Base-by-base conservation (phyloP, 1,284 basidiomycete species). In the Trametes polyzona region DNA sequence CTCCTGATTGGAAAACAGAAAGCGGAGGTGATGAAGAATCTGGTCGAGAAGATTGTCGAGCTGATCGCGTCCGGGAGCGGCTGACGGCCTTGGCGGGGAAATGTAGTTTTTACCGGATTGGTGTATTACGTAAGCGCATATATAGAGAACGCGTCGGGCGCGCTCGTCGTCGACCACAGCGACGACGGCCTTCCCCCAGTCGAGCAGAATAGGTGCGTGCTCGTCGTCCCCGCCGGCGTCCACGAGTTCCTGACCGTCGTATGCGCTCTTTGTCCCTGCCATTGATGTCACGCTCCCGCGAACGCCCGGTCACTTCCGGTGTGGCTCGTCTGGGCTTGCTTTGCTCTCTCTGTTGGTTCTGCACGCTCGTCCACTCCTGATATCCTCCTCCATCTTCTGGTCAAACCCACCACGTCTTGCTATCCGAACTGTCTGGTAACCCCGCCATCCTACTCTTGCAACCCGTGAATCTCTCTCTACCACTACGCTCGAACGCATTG, bases 1-100 rank as follows among this genome's bases (percentile, higher is more conserved):
- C 73, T 95, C 6, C 72, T 74, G 7, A 77, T 84, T n/a, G 88
- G 92, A 0, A 80, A 73, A 63, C 73, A 78, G 65, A 91, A 90
- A 68, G 89, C 86, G 3, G 83, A 88, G 23, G 77, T 87, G 36
- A 86, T 94, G 83, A 82, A 82, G 68, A 71, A 70, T 41, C 72
- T 94, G 41, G 88, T 93, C 12, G 82, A 83, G 56, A 77, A 74
- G 64, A 79, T 91, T 30, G 80, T 90, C 17, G 80, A 83, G 57
- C 63, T 78, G 46, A 61, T 70, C 58, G 48, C 56, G 50, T 39
- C 44, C 32, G 57, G 44, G 39, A 40, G 48, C 41, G 61, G 61
- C 61, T 63, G 58, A 59, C 57, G n/a, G n/a, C n/a, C 30, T 24
- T n/a, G 43, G 43, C 43, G 32, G 54, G 57, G 48, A 47, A 33